Percentiles rank a stretch among this genome's conserved stretches.
These are phyloP conservation scores for Pholiota adiposa DNA, from an alignment of 1,284 basidiomycete genomes.

Conservation along the genomic window DNA sequence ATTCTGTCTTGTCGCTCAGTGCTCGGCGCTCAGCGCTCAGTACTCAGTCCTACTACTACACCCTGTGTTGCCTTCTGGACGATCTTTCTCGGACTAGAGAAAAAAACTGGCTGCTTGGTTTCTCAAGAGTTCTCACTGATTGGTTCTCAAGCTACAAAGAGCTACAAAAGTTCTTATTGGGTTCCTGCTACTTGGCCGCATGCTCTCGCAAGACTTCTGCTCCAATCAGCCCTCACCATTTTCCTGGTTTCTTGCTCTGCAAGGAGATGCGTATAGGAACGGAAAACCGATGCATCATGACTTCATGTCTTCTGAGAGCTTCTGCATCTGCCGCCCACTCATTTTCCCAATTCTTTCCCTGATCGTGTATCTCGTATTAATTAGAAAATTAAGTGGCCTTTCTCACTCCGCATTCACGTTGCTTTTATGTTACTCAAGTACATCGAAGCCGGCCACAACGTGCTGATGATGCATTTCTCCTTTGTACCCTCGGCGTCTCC, in stretches of 20 bases:
- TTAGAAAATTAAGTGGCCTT: not conserved
- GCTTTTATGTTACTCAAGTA: not conserved
- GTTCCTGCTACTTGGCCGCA: no score
- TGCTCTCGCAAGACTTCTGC: no score
- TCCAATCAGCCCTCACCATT: no score
- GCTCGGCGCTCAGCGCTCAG: no score
- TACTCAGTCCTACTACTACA: no score
- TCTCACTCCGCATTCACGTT: slow-evolving; percentile 1
- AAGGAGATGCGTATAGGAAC: not conserved
- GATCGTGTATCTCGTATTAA: not conserved
- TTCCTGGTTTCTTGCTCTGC: not conserved
- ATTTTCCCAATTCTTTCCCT: not conserved
- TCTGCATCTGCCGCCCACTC: not conserved
- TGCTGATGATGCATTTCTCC: not conserved
- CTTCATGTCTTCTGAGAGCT: not conserved
- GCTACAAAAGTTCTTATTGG: no score
- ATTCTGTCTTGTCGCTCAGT: no score
- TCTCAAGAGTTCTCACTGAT: no score
- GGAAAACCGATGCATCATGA: not conserved
- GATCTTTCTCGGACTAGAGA: no score
- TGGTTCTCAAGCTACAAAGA: no score
- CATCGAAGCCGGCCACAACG: not conserved
- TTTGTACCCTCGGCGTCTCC: not conserved
- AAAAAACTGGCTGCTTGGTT: no score
- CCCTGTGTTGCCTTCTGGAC: no score